Base-by-base conservation (phyloP, 352 stramenopile species). In the Globisporangium carolinianum region DNA sequence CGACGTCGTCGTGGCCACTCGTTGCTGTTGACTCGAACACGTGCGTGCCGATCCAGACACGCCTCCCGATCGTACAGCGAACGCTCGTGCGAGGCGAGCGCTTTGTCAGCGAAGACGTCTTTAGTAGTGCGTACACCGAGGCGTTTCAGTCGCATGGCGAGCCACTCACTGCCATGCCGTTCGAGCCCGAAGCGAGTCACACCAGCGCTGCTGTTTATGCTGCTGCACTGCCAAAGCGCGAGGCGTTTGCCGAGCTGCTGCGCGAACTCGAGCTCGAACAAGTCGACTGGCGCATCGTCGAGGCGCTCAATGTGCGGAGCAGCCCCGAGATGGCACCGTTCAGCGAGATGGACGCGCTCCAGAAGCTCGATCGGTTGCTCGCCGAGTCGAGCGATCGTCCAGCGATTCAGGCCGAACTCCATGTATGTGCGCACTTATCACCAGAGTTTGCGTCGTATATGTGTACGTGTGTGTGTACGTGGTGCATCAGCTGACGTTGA, bases 381-480 rank as follows among this genome's bases (percentile, higher is more conserved):
- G 68, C 60, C 5, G 67, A 55, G 35, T 72, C 71, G 14, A 67
- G 62, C 24, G 56, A 66, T 39, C 73, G 73, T 18, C 80, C 80
- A 51, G 77, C 80, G 24, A 83, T 90, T 58, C 80, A 90, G 58
- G 67, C 79, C 36, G 80, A 90, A 47, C 53, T 90, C 14, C 72
- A 80, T 68, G 71, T 76, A 47, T 3, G 55, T 53, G 24, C 3
- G 24, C 24, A 3, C 24, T 32, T 32, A 32, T 32, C 24, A 32
- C 24, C 24, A 32, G 24, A 32, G 2, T 32, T 32, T 2, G 24
- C 24, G 24, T 2, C 24, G 24, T 32, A 32, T 32, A 32, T 32
- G 24, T 24, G 24, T 24, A 24, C 24, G 24, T 32, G 2, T 32
- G 24, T 2, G 2, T 3, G 24, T 32, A 32, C 24, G 24, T 32